Evolutionary conservation across 805 yeast species (phyloP).

Genomic region (Metschnikowia dekortorum): DNA sequence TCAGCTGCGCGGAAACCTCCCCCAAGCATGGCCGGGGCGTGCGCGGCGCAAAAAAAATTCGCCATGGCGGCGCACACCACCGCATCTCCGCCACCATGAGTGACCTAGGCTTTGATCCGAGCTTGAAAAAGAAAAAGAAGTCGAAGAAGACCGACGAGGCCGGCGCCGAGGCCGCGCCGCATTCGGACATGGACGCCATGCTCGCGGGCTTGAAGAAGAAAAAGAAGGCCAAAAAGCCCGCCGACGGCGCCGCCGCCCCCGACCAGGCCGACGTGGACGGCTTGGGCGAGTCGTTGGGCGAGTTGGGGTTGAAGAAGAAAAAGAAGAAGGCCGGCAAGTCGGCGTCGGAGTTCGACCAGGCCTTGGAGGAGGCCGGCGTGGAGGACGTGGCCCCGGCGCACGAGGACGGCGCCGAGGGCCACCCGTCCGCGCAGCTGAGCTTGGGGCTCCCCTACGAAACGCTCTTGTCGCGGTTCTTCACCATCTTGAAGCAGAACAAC

Average conservation of each 20-base stretch:
- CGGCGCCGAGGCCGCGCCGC: conserved; percentile 13
- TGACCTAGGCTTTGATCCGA: conserved; percentile 68
- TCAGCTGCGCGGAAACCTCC: no score
- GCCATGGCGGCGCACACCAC: neutral
- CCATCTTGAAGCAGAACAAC: conserved; percentile 82
- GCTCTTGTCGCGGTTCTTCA: conserved; percentile 80
- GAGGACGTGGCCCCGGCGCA: conserved; percentile 38
- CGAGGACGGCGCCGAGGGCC: conserved; percentile 19
- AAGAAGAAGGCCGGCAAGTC: conserved; percentile 56
- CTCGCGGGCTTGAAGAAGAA: conserved; percentile 65
- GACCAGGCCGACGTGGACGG: conserved; percentile 27
- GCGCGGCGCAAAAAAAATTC: conserved; percentile 4
- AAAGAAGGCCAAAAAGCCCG: conserved; percentile 11
- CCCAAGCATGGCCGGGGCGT: conserved; percentile 2
- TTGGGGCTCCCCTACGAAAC: conserved; percentile 70
- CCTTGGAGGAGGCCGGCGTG: conserved; percentile 86
- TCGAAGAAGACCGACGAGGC: conserved; percentile 49
- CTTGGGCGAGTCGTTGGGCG: conserved; percentile 35
- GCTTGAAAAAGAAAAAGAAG: conserved; percentile 81
- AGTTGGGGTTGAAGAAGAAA: conserved; percentile 64
- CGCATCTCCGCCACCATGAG: conserved; percentile 25
- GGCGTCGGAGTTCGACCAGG: conserved; percentile 80
- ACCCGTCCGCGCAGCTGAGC: conserved; percentile 25
- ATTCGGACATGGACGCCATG: conserved; percentile 47
- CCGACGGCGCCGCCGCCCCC: conserved; percentile 15